Percentiles rank a stretch among this genome's conserved stretches.
Evolutionary conservation across 1,284 basidiomycete genomes (phyloP).

Genomic region (Macrocybe sp.): DNA sequence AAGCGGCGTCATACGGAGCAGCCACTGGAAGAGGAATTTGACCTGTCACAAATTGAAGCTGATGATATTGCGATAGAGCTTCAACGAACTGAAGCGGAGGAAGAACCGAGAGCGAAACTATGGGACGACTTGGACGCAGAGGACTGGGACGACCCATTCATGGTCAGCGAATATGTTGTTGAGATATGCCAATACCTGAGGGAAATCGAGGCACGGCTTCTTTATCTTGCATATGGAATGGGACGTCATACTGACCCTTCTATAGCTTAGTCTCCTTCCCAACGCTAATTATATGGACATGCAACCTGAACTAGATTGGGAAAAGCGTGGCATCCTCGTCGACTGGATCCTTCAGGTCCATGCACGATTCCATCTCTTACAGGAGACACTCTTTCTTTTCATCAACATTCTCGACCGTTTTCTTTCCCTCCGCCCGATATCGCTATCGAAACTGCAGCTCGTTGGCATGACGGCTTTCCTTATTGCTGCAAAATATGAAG

Average conservation of each 20-base stretch:
- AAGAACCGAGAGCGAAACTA: constrained; percentile 18
- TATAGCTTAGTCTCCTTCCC: constrained; percentile 68
- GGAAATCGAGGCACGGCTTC: constrained; percentile 34
- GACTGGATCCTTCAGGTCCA: constrained; percentile 98
- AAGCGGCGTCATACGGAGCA: constrained; percentile 25
- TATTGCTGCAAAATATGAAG: constrained; percentile 90
- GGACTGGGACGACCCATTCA: constrained; percentile 36
- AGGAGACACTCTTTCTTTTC: constrained; percentile 90
- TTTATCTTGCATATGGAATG: constrained; percentile 1
- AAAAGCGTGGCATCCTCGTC: constrained; percentile 85
- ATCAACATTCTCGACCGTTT: constrained; percentile 94
- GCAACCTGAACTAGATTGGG: constrained; percentile 86
- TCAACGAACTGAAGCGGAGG: constrained; percentile 22
- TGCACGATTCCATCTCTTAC: constrained; percentile 82
- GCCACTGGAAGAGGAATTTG: constrained; percentile 10
- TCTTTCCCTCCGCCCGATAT: constrained; percentile 81
- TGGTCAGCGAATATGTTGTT: constrained; percentile 35
- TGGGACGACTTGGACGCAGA: constrained; percentile 38
- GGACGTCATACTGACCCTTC: constrained; percentile 5
- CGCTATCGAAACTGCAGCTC: constrained; percentile 85
- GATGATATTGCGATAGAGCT: constrained; percentile 30
- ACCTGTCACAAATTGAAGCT: constrained; percentile 25
- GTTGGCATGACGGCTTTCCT: constrained; percentile 91
- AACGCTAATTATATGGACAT: constrained; percentile 79
- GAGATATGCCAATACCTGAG: constrained; percentile 36